These are phyloP conservation scores for Brettanomyces sp. DNA, from an alignment of 805 yeast species.

Conservation along the genomic window DNA sequence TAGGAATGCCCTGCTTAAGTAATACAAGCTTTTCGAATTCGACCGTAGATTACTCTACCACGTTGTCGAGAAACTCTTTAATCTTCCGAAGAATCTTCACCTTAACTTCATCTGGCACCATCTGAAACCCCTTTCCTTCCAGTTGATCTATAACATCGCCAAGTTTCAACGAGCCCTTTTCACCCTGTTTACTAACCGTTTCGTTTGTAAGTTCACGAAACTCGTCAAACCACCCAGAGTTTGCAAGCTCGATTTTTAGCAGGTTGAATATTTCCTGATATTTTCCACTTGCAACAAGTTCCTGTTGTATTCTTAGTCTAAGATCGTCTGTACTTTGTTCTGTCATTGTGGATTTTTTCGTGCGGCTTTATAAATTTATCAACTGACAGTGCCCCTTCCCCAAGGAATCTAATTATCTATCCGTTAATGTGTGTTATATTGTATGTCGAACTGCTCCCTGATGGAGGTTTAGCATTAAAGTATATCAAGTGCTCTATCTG, in stretches of 20 bases:
- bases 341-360: not conserved
- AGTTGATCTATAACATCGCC: constrained; percentile 41
- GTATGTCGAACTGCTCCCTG: not conserved
- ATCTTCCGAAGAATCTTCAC: constrained; percentile 50
- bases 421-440: too few relatives aligned
- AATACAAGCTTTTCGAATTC: not conserved
- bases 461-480: not conserved
- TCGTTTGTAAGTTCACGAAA: constrained; percentile 48
- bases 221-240: constrained; percentile 81
- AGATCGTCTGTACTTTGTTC: constrained; percentile 17
- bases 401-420: too few relatives aligned
- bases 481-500: not conserved
- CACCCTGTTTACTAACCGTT: constrained; percentile 26
- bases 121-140: constrained; percentile 56
- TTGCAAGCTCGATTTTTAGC: constrained; percentile 54
- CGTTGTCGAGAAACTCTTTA: constrained; percentile 45
- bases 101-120: constrained; percentile 62
- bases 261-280: constrained; percentile 65
- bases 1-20: not conserved
- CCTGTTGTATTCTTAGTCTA: constrained; percentile 57
- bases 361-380: too few relatives aligned
- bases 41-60: constrained; percentile 26
- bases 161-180: constrained; percentile 29
- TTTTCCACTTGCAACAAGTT: constrained; percentile 67
- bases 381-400: too few relatives aligned